Conservation (phyloP, 2,329 filamentous ascomycete genomes). For the Epichloe sp. region DNA sequence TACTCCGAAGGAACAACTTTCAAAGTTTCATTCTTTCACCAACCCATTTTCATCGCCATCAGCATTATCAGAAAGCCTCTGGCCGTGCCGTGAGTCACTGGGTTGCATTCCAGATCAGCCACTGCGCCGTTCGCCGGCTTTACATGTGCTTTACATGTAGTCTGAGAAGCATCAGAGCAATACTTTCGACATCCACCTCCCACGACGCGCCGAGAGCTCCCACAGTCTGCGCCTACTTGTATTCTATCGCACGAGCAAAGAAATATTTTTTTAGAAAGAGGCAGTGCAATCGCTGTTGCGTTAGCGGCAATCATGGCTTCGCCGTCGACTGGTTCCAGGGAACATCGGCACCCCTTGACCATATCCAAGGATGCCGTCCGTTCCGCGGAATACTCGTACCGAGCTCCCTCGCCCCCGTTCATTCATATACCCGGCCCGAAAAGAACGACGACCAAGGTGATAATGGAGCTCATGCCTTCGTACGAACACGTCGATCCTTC, state of each 20-base stretch:
- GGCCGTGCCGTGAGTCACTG: too few species aligned
- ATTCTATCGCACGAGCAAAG: background rate
- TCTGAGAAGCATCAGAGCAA: too few species aligned
- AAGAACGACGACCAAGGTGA: slow-evolving; percentile 2
- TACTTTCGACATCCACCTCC: too few species aligned
- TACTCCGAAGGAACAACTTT: too few species aligned
- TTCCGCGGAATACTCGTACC: slow-evolving; percentile 22
- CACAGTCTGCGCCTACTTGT: background rate
- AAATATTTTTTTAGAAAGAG: background rate
- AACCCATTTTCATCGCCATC: too few species aligned
- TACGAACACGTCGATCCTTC: slow-evolving; percentile 26
- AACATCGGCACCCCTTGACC: slow-evolving; percentile 2
- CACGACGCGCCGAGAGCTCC: too few species aligned
- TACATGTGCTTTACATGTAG: too few species aligned
- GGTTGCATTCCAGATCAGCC: too few species aligned
- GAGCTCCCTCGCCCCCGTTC: slow-evolving; percentile 29
- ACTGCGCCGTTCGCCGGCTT: too few species aligned
- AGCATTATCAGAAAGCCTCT: too few species aligned
- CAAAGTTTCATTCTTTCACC: too few species aligned
- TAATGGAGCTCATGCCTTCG: slow-evolving; percentile 26
- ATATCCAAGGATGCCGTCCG: slow-evolving; percentile 10
- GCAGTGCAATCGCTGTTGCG: background rate
- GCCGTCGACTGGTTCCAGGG: background rate
- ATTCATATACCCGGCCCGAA: slow-evolving; percentile 23
- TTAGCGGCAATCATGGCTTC: background rate